Conservation (phyloP, 1,139 yeast species). For the Insectozyma bohioensis region DNA sequence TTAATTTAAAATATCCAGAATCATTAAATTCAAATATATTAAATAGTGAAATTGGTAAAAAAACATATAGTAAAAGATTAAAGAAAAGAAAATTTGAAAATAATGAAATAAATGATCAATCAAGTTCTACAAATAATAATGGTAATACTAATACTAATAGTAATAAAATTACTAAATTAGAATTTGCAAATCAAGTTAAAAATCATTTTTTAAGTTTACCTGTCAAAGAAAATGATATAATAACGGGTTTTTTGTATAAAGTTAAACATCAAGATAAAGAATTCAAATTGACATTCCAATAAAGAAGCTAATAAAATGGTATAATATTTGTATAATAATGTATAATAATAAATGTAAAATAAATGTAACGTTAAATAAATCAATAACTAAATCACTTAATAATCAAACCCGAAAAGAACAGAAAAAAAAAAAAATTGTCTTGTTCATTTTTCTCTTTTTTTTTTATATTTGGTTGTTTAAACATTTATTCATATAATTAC, state of each 20-base stretch:
- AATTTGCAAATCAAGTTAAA: slow-evolving; percentile 55
- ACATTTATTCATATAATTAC: too few species aligned
- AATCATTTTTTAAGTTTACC: slow-evolving; percentile 61
- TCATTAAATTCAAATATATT: slow-evolving; percentile 62
- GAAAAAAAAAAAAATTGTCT: too few species aligned
- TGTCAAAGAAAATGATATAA: slow-evolving; percentile 74
- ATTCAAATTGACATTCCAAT: slow-evolving; percentile 37
- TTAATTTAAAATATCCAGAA: slow-evolving; percentile 50
- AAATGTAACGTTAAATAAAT: too few species aligned
- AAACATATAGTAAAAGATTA: slow-evolving; percentile 46
- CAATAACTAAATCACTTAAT: too few species aligned
- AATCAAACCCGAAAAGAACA: too few species aligned
- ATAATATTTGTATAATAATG: too few species aligned
- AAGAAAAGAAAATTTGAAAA: slow-evolving; percentile 18
- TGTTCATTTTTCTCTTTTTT: too few species aligned
- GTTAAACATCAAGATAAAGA: slow-evolving; percentile 63
- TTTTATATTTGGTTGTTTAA: too few species aligned
- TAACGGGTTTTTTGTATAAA: slow-evolving; percentile 75
- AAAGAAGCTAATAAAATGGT: too few species aligned
- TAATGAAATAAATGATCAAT: too few species aligned
- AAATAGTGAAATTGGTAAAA: slow-evolving; percentile 63
- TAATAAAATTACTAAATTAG: slow-evolving; percentile 50
- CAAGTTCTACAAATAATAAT: too few species aligned
- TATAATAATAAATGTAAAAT: too few species aligned
- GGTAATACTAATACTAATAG: background rate